Percentiles rank a stretch among this genome's conserved stretches.
Conservation (phyloP, 2,329 filamentous ascomycete genomes). For the Aspergillus phoenicis region DNA sequence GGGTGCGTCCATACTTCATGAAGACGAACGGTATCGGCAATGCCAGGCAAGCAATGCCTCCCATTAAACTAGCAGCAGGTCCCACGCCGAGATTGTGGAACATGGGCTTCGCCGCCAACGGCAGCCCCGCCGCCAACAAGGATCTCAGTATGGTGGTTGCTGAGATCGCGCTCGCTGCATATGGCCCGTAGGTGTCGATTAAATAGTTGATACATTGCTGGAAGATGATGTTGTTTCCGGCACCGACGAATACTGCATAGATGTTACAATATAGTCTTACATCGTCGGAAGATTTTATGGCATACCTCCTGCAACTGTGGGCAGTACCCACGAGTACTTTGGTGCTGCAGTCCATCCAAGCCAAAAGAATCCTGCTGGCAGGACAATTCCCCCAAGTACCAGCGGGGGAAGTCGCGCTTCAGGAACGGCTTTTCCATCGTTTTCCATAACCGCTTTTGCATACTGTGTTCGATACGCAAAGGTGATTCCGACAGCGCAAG, state of each 20-base stretch:
- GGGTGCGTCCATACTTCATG: neutral
- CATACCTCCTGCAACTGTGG: conserved; percentile 13
- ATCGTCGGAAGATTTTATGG: neutral
- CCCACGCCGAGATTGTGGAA: conserved; percentile 46
- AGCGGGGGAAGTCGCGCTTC: conserved; percentile 51
- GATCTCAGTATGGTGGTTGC: conserved; percentile 50
- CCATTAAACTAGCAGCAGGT: conserved; percentile 28
- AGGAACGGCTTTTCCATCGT: conserved; percentile 37
- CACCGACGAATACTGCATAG: conserved; percentile 43
- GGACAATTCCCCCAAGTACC: conserved; percentile 47
- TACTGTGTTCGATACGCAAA: conserved; percentile 48
- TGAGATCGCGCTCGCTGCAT: conserved; percentile 47
- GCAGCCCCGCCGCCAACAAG: conserved; percentile 43
- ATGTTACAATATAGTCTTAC: neutral
- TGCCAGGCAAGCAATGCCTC: neutral
- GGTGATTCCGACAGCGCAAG: conserved; percentile 45
- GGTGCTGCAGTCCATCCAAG: conserved; percentile 47
- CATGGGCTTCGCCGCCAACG: conserved; percentile 45
- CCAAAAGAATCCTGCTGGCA: conserved; percentile 49
- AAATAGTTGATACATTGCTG: conserved; percentile 53
- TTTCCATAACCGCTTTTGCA: conserved; percentile 31
- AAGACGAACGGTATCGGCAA: neutral
- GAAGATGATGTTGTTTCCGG: conserved; percentile 51
- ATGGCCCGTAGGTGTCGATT: conserved; percentile 44
- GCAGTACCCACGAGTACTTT: conserved; percentile 18